phyloP scores from a whole-genome alignment of 2,329 filamentous ascomycete species.

The Cordyceps fumosorosea region DNA sequence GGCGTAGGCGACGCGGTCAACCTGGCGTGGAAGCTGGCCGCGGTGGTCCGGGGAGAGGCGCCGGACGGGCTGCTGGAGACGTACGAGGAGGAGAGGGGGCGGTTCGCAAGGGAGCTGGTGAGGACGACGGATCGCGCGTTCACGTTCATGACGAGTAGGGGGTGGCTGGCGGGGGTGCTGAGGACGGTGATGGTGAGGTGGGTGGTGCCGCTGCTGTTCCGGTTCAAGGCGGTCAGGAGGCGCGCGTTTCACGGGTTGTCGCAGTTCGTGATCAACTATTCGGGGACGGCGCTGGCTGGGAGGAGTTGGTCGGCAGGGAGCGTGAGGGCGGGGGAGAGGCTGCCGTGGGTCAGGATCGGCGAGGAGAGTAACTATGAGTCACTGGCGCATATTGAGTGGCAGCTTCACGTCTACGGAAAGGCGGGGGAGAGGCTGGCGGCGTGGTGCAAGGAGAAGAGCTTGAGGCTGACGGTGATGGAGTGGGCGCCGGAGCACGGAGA shows the following conservation, averaged over 20 bases:
- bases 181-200: background rate
- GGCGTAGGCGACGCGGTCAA: slow-evolving; percentile 29
- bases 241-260: background rate
- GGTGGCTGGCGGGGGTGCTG: background rate
- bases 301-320: background rate
- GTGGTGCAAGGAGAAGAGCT: background rate
- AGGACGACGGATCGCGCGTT: slow-evolving; percentile 1
- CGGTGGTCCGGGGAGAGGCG: slow-evolving; percentile 18
- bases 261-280: slow-evolving; percentile 2
- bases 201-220: background rate
- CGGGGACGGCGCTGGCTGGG: background rate
- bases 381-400: slow-evolving; percentile 7
- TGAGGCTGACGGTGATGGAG: slow-evolving; percentile 6
- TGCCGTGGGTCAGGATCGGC: slow-evolving; percentile 1
- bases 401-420: slow-evolving; percentile 8
- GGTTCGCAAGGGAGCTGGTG: slow-evolving; percentile 1
- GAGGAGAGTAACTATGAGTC: background rate
- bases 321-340: background rate
- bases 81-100: slow-evolving; percentile 20
- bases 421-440: background rate
- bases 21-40: slow-evolving; percentile 29
- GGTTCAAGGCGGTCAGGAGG: background rate
- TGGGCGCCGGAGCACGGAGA: background rate
- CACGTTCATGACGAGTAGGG: background rate
- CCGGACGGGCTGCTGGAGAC: slow-evolving; percentile 17